Evolutionary conservation across 1,139 yeast genomes (phyloP).

Genomic region (Geotrichum australiense): DNA sequence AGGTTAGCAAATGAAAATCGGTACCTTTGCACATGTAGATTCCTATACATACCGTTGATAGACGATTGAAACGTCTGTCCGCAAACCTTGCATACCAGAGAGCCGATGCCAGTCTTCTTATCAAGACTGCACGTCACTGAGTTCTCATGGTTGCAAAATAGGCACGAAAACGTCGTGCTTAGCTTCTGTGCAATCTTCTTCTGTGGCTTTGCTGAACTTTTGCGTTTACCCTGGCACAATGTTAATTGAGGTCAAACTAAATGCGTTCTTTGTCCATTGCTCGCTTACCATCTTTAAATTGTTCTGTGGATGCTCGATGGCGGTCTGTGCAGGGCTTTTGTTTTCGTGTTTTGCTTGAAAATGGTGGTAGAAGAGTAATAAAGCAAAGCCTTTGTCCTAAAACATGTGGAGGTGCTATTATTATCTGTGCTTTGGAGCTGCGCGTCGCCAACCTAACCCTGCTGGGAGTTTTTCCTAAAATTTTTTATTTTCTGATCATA

Average conservation of each 20-base stretch:
- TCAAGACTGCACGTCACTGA: slow-evolving; percentile 85
- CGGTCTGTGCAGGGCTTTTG: not conserved
- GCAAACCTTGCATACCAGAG: slow-evolving; percentile 83
- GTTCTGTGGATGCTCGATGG: not conserved
- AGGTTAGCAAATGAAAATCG: not conserved
- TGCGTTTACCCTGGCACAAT: slow-evolving; percentile 67
- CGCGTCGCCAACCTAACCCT: slow-evolving; percentile 7
- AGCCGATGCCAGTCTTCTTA: slow-evolving; percentile 79
- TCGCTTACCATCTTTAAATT: slow-evolving; percentile 4
- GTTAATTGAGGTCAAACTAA: not conserved
- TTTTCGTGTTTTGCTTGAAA: not conserved
- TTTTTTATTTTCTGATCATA: slow-evolving; percentile 6
- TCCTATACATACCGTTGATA: slow-evolving; percentile 48
- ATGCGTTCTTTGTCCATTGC: not conserved
- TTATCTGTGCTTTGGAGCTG: too few relatives aligned
- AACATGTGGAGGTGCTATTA: too few relatives aligned
- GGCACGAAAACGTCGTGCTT: slow-evolving; percentile 81
- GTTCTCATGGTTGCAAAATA: slow-evolving; percentile 93
- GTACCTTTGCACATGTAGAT: not conserved
- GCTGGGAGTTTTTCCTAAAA: slow-evolving; percentile 7
- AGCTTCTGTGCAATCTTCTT: slow-evolving; percentile 73
- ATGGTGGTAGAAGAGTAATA: not conserved
- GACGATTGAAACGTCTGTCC: slow-evolving; percentile 92
- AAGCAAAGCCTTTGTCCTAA: too few relatives aligned
- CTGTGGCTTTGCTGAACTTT: slow-evolving; percentile 77